phyloP scores from a whole-genome alignment of 2,329 filamentous ascomycete genomes.

The Apiospora saccharicola region DNA sequence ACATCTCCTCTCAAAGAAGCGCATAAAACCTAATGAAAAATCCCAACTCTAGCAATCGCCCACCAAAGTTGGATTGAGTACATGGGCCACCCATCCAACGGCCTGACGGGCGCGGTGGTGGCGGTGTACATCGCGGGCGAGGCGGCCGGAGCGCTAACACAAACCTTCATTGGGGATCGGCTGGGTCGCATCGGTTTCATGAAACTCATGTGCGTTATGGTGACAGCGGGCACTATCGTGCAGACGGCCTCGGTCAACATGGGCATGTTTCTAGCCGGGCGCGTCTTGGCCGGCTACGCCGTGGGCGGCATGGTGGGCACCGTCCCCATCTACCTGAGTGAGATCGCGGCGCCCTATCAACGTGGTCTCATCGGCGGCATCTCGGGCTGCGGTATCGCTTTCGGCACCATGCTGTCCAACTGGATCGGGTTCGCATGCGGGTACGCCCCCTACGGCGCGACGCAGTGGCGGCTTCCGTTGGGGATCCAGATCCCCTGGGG shows the following conservation, averaged over 20 bases:
- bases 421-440: slow-evolving; percentile 65
- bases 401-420: slow-evolving; percentile 64
- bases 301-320: slow-evolving; percentile 56
- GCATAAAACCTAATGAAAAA: slow-evolving; percentile 29
- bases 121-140: slow-evolving; percentile 68
- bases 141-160: slow-evolving; percentile 59
- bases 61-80: slow-evolving; percentile 67
- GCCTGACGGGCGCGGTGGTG: slow-evolving; percentile 62
- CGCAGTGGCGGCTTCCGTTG: slow-evolving; percentile 63
- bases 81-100: slow-evolving; percentile 62
- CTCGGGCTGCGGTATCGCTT: slow-evolving; percentile 61
- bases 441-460: slow-evolving; percentile 58
- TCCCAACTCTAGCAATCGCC: slow-evolving; percentile 54
- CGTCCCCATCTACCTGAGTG: slow-evolving; percentile 62
- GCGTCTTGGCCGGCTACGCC: slow-evolving; percentile 54
- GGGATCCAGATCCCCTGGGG: slow-evolving; percentile 64
- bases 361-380: slow-evolving; percentile 62
- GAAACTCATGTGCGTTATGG: slow-evolving; percentile 60
- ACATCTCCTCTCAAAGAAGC: neutral
- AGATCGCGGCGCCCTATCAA: slow-evolving; percentile 56
- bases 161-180: slow-evolving; percentile 61
- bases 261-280: slow-evolving; percentile 60
- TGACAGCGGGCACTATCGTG: slow-evolving; percentile 60
- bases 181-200: slow-evolving; percentile 62
- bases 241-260: slow-evolving; percentile 63